Base-by-base conservation (phyloP, 2,329 filamentous ascomycete species). In the Monascus ruber region DNA sequence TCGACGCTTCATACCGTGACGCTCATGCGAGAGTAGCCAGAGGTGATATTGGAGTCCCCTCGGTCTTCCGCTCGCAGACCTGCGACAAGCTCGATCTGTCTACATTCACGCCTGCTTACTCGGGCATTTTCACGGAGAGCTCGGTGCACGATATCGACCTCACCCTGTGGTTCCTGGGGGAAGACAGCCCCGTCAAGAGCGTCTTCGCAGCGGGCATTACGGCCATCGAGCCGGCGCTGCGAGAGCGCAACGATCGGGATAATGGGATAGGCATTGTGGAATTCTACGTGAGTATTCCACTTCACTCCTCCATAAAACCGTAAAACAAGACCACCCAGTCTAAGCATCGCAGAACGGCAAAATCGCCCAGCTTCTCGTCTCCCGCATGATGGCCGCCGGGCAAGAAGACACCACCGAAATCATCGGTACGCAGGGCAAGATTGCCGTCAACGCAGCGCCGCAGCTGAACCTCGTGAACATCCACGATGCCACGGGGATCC, bases 101-200 rank as follows among this genome's bases (percentile, higher is more conserved):
- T 0, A 78, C 78, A 34, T 83, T 81, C 68, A 83, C 82, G 56
- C 77, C 83, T 39, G 66, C 71, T 17, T 83, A 83, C 58, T 76
- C 79, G 8, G 79, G 79, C 24, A 81, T 83, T 54, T 83, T 83
- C 49, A 79, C 83, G 41, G 80, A 83, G 64, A 80, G 76, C 63
- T 76, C 74, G 37, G 76, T 83, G 51, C 79, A 83, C 63, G 80
- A 83, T 49, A 83, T 83, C 48, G 77, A 80, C 45, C 68, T 81
- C 2, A 68, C 75, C 0, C 63, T 80, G 2, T 81, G 77, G 76
- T 80, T 74, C 63, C 77, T 79, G 51, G 74, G 73, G 6, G 59
- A 71, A 35, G 67, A 73, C 35, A 66, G 63, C 33, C 57, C 65
- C 9, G 66, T 77, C 45, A 79, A 79, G 58, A 70, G 64, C 36